Conservation (phyloP, 2,329 filamentous ascomycete genomes). For the Botryotinia calthae region DNA sequence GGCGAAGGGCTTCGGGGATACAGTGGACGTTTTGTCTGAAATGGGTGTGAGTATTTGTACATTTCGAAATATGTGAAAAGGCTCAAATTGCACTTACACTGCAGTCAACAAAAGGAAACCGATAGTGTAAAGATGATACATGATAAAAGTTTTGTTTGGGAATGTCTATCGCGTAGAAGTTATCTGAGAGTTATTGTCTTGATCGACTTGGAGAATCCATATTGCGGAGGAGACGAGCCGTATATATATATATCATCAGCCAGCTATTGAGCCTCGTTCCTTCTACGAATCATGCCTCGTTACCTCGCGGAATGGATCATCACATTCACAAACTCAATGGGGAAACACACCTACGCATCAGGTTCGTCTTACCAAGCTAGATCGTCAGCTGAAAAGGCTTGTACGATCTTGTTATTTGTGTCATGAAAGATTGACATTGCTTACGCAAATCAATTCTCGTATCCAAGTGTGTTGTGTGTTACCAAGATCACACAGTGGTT, state of each 20-base stretch:
- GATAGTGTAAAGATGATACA: conserved; percentile 7
- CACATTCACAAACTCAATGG: neutral
- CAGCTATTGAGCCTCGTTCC: neutral
- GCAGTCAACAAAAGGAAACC: conserved; percentile 3
- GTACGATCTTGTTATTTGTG: neutral
- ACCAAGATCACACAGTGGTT: neutral
- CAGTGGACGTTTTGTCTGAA: conserved; percentile 2
- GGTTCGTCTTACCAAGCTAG: neutral
- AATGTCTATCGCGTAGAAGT: neutral
- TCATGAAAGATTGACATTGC: neutral
- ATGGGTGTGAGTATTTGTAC: neutral
- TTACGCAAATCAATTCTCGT: conserved; percentile 3
- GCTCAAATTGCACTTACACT: neutral
- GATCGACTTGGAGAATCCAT: neutral
- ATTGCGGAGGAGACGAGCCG: neutral
- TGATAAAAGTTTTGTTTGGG: neutral
- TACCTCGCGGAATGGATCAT: conserved; percentile 15
- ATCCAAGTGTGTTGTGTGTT: neutral
- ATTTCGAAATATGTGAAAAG: neutral
- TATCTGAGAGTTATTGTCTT: neutral
- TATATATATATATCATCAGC: conserved; percentile 7
- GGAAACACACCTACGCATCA: neutral
- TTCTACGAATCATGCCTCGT: conserved; percentile 7
- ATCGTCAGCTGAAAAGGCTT: conserved; percentile 2
- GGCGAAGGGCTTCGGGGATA: conserved; percentile 6